Evolutionary conservation across 1,139 yeast species (phyloP).

Genomic region (Saccharomyces hybrid): DNA sequence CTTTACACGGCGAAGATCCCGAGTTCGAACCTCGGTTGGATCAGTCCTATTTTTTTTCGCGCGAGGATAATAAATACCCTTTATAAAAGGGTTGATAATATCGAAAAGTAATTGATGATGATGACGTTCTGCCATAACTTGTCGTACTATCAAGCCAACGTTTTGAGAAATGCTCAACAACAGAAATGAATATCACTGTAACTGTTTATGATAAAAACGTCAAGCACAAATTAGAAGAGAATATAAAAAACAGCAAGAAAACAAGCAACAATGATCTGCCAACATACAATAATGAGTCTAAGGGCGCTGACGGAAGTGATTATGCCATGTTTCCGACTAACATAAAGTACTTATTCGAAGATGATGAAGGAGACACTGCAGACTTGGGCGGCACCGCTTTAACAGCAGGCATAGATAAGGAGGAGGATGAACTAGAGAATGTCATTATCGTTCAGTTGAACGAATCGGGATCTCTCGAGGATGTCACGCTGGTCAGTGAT

Average conservation of each 20-base stretch:
- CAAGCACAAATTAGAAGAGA: constrained; percentile 1
- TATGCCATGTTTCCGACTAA: constrained; percentile 25
- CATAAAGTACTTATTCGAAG: constrained; percentile 28
- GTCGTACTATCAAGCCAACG: background rate
- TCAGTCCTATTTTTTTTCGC: constrained; percentile 7
- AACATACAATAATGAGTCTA: constrained; percentile 6
- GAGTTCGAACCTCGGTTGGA: constrained; percentile 36
- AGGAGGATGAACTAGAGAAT: constrained; percentile 25
- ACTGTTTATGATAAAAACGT: constrained; percentile 18
- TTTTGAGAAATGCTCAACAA: constrained; percentile 7
- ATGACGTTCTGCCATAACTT: background rate
- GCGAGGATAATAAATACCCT: background rate
- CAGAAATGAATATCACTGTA: constrained; percentile 4
- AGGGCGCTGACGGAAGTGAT: constrained; percentile 9
- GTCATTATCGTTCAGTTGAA: constrained; percentile 31
- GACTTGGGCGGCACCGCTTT: background rate
- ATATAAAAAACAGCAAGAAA: background rate
- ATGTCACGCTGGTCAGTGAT: constrained; percentile 29
- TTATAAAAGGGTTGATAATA: background rate
- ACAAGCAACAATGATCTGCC: background rate
- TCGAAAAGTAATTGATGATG: background rate
- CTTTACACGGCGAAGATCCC: constrained; percentile 37
- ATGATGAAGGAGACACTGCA: constrained; percentile 22
- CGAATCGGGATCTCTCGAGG: constrained; percentile 18
- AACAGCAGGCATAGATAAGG: background rate